A percentile compares a stretch with the other conserved stretches of the same genome.
Evolutionary conservation across 2,329 filamentous ascomycete species (phyloP).

Genomic region (Juglanconis juglandina): DNA sequence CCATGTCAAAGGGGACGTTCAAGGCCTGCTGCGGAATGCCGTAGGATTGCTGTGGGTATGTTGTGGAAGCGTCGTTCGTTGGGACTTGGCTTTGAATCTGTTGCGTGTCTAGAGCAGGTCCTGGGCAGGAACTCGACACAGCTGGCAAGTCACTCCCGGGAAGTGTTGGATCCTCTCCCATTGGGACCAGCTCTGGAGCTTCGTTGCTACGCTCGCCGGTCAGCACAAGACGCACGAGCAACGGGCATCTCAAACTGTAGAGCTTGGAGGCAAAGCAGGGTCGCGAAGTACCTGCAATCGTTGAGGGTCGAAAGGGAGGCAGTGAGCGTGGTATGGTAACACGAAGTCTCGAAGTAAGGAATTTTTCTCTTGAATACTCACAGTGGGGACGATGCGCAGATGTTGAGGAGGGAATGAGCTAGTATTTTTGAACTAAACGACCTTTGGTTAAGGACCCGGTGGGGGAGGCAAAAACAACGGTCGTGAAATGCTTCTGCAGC

Average conservation of each 20-base stretch:
- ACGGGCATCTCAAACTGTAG: not conserved
- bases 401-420: slow-evolving; percentile 4
- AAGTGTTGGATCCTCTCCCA: slow-evolving; percentile 26
- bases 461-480: slow-evolving; percentile 16
- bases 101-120: slow-evolving; percentile 22
- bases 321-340: not conserved
- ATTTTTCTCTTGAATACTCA: not conserved
- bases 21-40: slow-evolving; percentile 36
- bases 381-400: slow-evolving; percentile 5
- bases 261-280: not conserved
- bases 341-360: not conserved
- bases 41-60: slow-evolving; percentile 30
- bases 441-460: slow-evolving; percentile 1
- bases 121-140: slow-evolving; percentile 20
- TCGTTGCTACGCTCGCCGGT: slow-evolving; percentile 1
- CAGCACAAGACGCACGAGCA: slow-evolving; percentile 3
- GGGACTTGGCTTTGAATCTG: slow-evolving; percentile 19
- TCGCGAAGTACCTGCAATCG: slow-evolving; percentile 1
- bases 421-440: slow-evolving; percentile 13
- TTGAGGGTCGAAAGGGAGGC: not conserved
- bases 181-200: slow-evolving; percentile 2
- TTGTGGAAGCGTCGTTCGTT: slow-evolving; percentile 22
- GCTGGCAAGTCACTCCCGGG: slow-evolving; percentile 27
- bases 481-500: slow-evolving; percentile 9
- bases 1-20: slow-evolving; percentile 41